phyloP scores from a whole-genome alignment of 2,329 filamentous ascomycete species.

The Fusarium illudens region DNA sequence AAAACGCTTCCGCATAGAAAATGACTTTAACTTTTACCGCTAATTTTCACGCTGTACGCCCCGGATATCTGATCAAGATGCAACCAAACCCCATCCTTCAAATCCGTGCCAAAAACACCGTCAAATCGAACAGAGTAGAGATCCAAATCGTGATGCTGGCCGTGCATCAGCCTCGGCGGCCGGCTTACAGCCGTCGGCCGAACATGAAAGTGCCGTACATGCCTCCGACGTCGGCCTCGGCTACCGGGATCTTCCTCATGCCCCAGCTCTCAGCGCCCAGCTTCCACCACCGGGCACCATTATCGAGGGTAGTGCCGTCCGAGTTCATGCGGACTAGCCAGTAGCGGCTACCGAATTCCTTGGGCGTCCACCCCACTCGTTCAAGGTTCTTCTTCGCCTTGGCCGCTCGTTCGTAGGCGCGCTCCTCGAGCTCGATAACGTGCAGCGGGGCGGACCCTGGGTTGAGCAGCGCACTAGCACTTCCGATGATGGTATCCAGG shows the following conservation, averaged over 20 bases:
- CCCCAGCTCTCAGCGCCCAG: conserved; percentile 87
- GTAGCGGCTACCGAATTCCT: conserved; percentile 71
- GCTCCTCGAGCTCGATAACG: conserved; percentile 78
- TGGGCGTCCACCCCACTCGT: conserved; percentile 73
- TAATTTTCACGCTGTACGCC: conserved; percentile 39
- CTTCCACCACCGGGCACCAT: conserved; percentile 75
- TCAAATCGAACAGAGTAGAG: conserved; percentile 37
- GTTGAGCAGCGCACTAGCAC: conserved; percentile 68
- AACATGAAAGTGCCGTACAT: conserved; percentile 84
- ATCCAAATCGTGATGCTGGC: conserved; percentile 49
- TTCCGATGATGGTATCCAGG: conserved; percentile 62
- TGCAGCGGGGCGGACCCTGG: conserved; percentile 72
- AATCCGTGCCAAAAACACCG: conserved; percentile 18
- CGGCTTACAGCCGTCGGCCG: conserved; percentile 61
- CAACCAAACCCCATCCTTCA: conserved; percentile 26
- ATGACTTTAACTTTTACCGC: conserved; percentile 42
- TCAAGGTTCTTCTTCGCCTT: conserved; percentile 69
- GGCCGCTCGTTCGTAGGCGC: conserved; percentile 70
- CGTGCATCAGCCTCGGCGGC: conserved; percentile 42
- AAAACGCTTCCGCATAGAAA: conserved; percentile 40
- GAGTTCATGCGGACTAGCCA: conserved; percentile 70
- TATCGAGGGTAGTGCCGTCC: conserved; percentile 47
- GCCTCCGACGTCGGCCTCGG: conserved; percentile 88
- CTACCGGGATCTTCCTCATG: conserved; percentile 91
- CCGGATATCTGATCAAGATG: conserved; percentile 40